These are phyloP conservation scores for Trichoderma reesei DNA, from an alignment of 495 filamentous ascomycete genomes.

Conservation along the genomic window DNA sequence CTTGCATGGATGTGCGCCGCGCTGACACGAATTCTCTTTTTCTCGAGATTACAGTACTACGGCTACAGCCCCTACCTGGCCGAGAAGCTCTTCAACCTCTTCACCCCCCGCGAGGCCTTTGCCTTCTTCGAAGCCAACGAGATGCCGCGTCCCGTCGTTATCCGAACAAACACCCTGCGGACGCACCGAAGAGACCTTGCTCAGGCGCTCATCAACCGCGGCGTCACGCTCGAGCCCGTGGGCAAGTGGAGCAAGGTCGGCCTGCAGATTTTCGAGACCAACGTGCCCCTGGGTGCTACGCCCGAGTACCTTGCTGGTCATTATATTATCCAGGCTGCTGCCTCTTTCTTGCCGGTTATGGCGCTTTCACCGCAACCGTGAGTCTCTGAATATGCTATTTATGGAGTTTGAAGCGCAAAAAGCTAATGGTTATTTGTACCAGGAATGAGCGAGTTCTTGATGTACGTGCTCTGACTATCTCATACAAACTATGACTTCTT, in stretches of 20 bases:
- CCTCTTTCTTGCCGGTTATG: slow-evolving; percentile 96
- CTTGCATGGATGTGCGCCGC: neutral
- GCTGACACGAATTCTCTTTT: neutral
- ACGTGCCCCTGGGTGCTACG: slow-evolving; percentile 91
- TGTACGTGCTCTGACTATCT: slow-evolving; percentile 10
- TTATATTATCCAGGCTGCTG: slow-evolving; percentile 95
- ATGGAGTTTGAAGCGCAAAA: neutral
- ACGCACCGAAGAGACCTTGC: slow-evolving; percentile 88
- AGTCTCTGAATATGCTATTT: neutral
- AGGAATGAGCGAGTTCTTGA: slow-evolving; percentile 76
- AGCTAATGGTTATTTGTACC: slow-evolving; percentile 2
- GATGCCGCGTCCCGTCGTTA: slow-evolving; percentile 66
- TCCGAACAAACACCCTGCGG: slow-evolving; percentile 87
- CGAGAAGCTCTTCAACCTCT: slow-evolving; percentile 81
- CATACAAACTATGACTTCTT: no score
- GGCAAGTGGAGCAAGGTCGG: slow-evolving; percentile 99
- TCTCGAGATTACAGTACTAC: slow-evolving; percentile 40
- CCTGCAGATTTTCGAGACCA: slow-evolving; percentile 87
- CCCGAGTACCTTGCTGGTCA: slow-evolving; percentile 95
- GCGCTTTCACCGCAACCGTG: slow-evolving; percentile 70
- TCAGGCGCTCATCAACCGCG: slow-evolving; percentile 91
- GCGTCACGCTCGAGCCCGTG: slow-evolving; percentile 90
- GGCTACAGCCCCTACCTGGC: slow-evolving; percentile 77
- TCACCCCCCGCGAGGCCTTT: slow-evolving; percentile 88
- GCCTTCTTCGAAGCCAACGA: slow-evolving; percentile 99